Evolutionary conservation across 2,329 filamentous ascomycete genomes (phyloP).

Genomic region (Helminthosporium solani): DNA sequence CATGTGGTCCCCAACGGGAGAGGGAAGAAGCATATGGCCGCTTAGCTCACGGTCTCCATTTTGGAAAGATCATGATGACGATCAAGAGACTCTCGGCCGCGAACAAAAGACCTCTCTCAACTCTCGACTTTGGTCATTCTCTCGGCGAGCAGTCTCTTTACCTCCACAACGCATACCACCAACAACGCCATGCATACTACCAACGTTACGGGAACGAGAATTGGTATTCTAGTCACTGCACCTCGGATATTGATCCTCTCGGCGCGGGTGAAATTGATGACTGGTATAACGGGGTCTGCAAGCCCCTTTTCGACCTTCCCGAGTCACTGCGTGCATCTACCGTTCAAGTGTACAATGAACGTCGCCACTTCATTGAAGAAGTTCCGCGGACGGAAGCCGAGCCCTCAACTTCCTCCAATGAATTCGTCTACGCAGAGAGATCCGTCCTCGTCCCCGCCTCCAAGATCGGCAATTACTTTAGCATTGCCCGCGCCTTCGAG

Average conservation of each 20-base stretch:
- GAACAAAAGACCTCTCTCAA: conserved; percentile 27
- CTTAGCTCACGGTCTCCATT: conserved; percentile 42
- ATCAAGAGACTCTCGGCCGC: conserved; percentile 37
- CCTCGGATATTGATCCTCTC: conserved; percentile 15
- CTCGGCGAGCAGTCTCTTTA: conserved; percentile 3
- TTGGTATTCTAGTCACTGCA: conserved; percentile 31
- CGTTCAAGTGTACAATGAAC: conserved; percentile 35
- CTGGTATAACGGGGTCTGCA: conserved; percentile 37
- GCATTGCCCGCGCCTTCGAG: conserved; percentile 33
- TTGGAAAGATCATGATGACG: conserved; percentile 43
- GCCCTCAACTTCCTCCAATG: conserved; percentile 37
- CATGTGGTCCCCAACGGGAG: conserved; percentile 41
- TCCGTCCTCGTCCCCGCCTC: conserved; percentile 33
- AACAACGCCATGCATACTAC: conserved; percentile 4
- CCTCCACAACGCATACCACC: conserved; percentile 16
- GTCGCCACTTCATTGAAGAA: conserved; percentile 27
- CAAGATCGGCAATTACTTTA: conserved; percentile 29
- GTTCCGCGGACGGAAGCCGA: conserved; percentile 28
- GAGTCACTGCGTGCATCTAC: conserved; percentile 12
- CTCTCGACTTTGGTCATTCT: conserved; percentile 37
- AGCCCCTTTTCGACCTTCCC: conserved; percentile 27
- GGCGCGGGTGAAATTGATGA: conserved; percentile 27
- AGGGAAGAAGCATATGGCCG: conserved; percentile 37
- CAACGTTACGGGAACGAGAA: conserved; percentile 8
- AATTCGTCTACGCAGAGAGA: conserved; percentile 41